Evolutionary conservation across 1,139 yeast species (phyloP).

Genomic region (Geotrichum restrictum): DNA sequence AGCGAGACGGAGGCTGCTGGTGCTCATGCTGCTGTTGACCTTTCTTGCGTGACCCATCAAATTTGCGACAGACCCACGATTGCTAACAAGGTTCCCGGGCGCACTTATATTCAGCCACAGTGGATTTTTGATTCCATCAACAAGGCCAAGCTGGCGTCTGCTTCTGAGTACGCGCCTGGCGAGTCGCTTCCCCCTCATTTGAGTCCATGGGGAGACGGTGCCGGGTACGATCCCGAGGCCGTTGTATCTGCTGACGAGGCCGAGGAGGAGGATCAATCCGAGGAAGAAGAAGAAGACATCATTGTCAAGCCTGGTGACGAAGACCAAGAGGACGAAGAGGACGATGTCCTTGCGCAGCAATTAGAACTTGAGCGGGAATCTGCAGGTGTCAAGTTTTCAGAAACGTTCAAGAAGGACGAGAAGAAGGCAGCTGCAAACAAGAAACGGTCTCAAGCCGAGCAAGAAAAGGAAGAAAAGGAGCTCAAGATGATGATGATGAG

Average conservation of each 20-base stretch:
- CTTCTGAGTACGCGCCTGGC: conserved; percentile 83
- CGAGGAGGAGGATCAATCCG: conserved; percentile 45
- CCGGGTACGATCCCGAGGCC: conserved; percentile 80
- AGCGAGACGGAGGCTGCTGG: conserved; percentile 34
- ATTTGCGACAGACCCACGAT: conserved; percentile 88
- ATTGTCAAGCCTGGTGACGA: conserved; percentile 50
- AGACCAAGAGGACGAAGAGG: conserved; percentile 43
- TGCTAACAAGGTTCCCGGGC: conserved; percentile 72
- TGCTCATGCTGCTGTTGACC: conserved; percentile 48
- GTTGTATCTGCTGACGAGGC: conserved; percentile 39
- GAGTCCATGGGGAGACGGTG: conserved; percentile 98
- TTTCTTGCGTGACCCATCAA: conserved; percentile 80
- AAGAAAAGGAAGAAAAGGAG: conserved; percentile 70
- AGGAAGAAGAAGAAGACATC: conserved; percentile 51
- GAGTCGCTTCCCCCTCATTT: conserved; percentile 94
- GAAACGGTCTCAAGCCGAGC: conserved; percentile 37
- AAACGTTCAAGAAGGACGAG: conserved; percentile 34
- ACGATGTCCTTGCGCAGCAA: conserved; percentile 62
- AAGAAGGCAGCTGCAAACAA: conserved; percentile 32
- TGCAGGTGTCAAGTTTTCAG: conserved; percentile 74
- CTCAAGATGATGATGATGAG: conserved; percentile 95
- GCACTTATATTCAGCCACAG: conserved; percentile 95
- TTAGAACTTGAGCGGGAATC: conserved; percentile 89
- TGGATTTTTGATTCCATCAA: conserved; percentile 94
- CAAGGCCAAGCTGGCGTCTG: conserved; percentile 68